Percentiles rank a stretch among this genome's conserved stretches.
Conservation (phyloP, 2,329 filamentous ascomycete genomes). For the Pseudogymnoascus sp. region DNA sequence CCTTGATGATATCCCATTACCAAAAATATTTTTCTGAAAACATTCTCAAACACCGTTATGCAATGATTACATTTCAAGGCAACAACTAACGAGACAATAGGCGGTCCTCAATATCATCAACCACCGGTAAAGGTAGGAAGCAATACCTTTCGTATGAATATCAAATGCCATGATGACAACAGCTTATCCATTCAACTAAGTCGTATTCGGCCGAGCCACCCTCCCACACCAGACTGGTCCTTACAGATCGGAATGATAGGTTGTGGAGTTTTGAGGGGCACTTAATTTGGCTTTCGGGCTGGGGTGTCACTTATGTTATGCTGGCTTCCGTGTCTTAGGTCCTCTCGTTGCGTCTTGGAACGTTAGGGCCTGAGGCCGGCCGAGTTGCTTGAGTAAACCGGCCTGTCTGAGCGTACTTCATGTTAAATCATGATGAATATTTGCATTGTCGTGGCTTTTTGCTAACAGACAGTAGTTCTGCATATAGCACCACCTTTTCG, state of each 20-base stretch:
- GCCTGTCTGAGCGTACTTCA: conserved; percentile 52
- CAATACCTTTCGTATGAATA: conserved; percentile 10
- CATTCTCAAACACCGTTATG: neutral
- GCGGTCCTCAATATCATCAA: neutral
- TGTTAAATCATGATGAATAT: neutral
- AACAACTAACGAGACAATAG: conserved; percentile 1
- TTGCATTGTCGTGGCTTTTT: neutral
- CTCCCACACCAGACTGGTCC: conserved; percentile 61
- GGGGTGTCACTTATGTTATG: conserved; percentile 39
- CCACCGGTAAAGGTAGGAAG: conserved; percentile 18
- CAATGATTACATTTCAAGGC: neutral
- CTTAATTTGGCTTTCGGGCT: conserved; percentile 22
- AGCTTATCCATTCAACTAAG: conserved; percentile 74
- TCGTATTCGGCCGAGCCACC: conserved; percentile 59
- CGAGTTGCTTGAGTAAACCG: conserved; percentile 60
- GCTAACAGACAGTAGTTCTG: conserved; percentile 1
- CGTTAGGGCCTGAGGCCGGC: conserved; percentile 45
- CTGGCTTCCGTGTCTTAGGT: conserved; percentile 50
- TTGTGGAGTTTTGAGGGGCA: conserved; percentile 59
- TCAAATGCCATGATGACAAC: conserved; percentile 45
- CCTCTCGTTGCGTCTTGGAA: conserved; percentile 52
- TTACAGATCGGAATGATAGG: conserved; percentile 53
- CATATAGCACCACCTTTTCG: neutral
- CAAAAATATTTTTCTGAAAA: conserved; percentile 53
- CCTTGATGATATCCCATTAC: conserved; percentile 59